These are phyloP conservation scores for Didymella segeticola DNA, from an alignment of 2,329 filamentous ascomycete genomes.

Conservation along the genomic window DNA sequence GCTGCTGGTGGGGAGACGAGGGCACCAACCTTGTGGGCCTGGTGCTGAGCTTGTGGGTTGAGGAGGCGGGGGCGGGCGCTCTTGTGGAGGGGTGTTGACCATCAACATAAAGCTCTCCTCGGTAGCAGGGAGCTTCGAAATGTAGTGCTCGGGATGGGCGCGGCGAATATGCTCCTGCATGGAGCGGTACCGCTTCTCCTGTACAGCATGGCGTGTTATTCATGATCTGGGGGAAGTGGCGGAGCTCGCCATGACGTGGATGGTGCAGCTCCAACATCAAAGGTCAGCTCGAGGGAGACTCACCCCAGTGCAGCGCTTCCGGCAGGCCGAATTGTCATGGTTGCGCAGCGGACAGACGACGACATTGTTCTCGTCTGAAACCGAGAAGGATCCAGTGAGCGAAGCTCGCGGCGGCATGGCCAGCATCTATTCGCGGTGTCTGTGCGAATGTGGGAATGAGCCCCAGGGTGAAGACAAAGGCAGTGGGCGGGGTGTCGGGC, in stretches of 20 bases:
- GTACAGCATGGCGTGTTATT: conserved; percentile 45
- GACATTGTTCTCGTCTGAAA: conserved; percentile 91
- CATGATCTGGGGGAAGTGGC: conserved; percentile 18
- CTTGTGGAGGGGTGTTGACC: conserved; percentile 87
- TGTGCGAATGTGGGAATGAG: conserved; percentile 11
- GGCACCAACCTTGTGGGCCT: conserved; percentile 43
- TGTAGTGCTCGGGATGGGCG: conserved; percentile 96
- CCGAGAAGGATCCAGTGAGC: conserved; percentile 88
- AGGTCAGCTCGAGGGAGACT: conserved; percentile 58
- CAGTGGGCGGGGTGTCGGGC: conserved; percentile 3
- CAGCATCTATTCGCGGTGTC: conserved; percentile 50
- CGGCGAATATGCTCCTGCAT: conserved; percentile 99
- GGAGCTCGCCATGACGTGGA: conserved; percentile 31
- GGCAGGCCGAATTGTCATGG: conserved; percentile 94
- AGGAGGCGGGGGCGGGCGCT: conserved; percentile 65
- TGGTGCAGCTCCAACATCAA: conserved; percentile 13
- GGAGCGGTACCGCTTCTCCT: conserved; percentile 96
- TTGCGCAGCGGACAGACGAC: conserved; percentile 96
- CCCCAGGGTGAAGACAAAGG: conserved; percentile 3
- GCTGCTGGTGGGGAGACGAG: conserved; percentile 38
- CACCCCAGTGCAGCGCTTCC: conserved; percentile 97
- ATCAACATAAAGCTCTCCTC: conserved; percentile 95
- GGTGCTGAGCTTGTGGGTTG: conserved; percentile 49
- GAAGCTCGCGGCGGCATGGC: conserved; percentile 88
- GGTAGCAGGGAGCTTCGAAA: conserved; percentile 95